These are phyloP conservation scores for Xylaria digitata DNA, from an alignment of 2,329 filamentous ascomycete species.

Conservation along the genomic window DNA sequence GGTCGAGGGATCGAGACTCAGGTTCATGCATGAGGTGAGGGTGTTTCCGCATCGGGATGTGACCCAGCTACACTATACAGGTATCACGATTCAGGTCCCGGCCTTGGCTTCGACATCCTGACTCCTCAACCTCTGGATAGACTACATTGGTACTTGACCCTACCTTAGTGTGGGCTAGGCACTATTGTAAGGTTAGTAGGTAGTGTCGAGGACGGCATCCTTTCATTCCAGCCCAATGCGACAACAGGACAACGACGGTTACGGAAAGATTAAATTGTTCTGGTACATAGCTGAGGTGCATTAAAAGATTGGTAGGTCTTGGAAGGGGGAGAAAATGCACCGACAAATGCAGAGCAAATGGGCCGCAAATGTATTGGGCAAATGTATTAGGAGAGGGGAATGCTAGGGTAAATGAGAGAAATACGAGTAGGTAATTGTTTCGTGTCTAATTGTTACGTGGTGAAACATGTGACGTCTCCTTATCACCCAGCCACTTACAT, in stretches of 20 bases:
- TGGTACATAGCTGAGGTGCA: no score
- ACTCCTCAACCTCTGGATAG: not conserved
- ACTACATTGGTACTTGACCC: not conserved
- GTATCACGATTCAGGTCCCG: constrained; percentile 30
- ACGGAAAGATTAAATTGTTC: no score
- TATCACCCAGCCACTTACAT: not conserved
- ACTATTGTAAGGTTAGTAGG: no score
- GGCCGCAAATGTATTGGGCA: no score
- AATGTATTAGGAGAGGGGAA: constrained; percentile 1
- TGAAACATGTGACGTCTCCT: constrained; percentile 34
- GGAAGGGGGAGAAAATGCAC: no score
- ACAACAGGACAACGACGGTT: no score
- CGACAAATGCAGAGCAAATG: no score
- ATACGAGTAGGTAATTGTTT: constrained; percentile 18
- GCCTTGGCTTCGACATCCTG: constrained; percentile 24
- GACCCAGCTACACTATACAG: not conserved
- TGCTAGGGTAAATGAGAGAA: constrained; percentile 11
- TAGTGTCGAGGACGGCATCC: no score
- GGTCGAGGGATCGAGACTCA: constrained; percentile 29
- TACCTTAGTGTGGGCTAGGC: not conserved
- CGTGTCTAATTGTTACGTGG: constrained; percentile 15
- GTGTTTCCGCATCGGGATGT: constrained; percentile 7
- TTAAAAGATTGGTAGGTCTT: no score
- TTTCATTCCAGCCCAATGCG: no score
- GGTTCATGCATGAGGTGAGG: constrained; percentile 32